These are phyloP conservation scores for Colletotrichum coccodes DNA, from an alignment of 2,329 filamentous ascomycete genomes.

Conservation along the genomic window DNA sequence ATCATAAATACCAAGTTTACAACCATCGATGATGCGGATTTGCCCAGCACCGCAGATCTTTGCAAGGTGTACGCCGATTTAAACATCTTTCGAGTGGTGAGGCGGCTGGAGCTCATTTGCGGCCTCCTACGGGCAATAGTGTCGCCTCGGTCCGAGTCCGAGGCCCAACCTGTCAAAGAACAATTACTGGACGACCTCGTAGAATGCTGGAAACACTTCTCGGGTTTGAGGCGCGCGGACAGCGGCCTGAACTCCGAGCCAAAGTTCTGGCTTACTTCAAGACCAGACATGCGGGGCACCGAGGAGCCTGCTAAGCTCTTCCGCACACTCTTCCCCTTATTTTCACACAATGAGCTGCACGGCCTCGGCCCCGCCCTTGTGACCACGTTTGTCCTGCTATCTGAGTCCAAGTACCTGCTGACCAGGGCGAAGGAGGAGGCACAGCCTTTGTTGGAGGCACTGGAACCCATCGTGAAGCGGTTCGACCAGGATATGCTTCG, in stretches of 20 bases:
- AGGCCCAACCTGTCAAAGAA: conserved; percentile 1
- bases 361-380: conserved; percentile 23
- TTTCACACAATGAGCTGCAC: not conserved
- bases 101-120: conserved; percentile 18
- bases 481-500: conserved; percentile 20
- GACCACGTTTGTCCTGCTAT: conserved; percentile 30
- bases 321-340: not conserved
- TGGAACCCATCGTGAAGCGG: conserved; percentile 26
- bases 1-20: conserved; percentile 18
- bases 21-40: not conserved
- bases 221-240: conserved; percentile 43
- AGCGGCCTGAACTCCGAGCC: conserved; percentile 17
- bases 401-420: conserved; percentile 1
- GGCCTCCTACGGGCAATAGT: conserved; percentile 16
- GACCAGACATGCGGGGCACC: conserved; percentile 38
- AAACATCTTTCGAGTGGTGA: not conserved
- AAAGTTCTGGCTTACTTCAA: conserved; percentile 43
- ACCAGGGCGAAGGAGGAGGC: conserved; percentile 5
- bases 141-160: not conserved
- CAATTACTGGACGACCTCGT: conserved; percentile 41
- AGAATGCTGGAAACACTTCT: conserved; percentile 49
- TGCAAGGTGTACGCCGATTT: conserved; percentile 28
- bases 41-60: conserved; percentile 19
- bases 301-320: conserved; percentile 17
- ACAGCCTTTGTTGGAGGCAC: conserved; percentile 5